phyloP scores from a whole-genome alignment of 257 asterid genomes.

The Solanum infundibuliforme region DNA sequence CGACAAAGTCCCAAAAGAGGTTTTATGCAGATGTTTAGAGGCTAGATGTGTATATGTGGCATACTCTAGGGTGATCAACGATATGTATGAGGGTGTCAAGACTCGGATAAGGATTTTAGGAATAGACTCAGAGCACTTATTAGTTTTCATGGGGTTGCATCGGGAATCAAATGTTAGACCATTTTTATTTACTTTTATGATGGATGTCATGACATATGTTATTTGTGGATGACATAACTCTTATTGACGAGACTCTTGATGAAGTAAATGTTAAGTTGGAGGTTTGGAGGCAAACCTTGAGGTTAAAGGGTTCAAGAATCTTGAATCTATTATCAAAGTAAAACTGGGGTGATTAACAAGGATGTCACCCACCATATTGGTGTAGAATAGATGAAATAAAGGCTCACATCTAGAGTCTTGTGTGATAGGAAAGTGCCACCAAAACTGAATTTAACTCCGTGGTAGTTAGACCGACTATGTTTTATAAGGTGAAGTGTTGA shows the following conservation, averaged over 20 bases:
- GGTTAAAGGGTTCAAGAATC: background rate
- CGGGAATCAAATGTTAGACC: background rate
- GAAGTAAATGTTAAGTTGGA: background rate
- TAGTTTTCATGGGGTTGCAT: background rate
- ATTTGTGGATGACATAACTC: background rate
- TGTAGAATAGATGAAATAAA: background rate
- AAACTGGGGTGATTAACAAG: background rate
- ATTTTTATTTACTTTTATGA: background rate
- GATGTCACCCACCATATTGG: background rate
- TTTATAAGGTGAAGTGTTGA: background rate
- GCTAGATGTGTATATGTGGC: background rate
- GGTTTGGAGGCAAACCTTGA: background rate
- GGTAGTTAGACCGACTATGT: background rate
- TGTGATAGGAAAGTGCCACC: background rate
- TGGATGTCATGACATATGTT: background rate
- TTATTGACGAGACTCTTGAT: no score
- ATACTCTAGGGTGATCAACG: background rate
- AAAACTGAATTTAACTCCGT: no score
- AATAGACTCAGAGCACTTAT: background rate
- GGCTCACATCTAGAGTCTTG: background rate
- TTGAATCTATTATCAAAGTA: background rate
- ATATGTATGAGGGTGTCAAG: background rate
- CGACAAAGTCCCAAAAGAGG: background rate
- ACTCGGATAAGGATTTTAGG: background rate
- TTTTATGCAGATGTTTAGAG: background rate